Conservation (phyloP, 2,329 filamentous ascomycete genomes). For the Ceratocystis cacaofunesta region DNA sequence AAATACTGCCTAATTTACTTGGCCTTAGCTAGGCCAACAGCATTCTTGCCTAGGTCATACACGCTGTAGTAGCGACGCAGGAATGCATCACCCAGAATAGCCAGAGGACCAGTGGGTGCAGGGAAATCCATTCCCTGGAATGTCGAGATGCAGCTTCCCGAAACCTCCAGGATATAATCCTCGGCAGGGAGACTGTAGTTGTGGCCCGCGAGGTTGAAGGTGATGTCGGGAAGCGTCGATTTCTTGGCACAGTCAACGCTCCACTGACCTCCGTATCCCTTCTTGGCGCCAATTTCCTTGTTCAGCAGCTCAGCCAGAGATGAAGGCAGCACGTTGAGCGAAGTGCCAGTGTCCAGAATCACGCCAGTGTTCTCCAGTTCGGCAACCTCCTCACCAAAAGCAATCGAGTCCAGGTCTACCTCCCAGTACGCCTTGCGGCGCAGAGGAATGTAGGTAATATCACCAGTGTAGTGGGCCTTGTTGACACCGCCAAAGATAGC, state of each 20-base stretch:
- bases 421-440: constrained; percentile 99
- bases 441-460: constrained; percentile 84
- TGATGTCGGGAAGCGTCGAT: constrained; percentile 71
- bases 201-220: constrained; percentile 77
- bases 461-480: constrained; percentile 63
- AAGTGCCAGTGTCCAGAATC: constrained; percentile 96
- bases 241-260: constrained; percentile 78
- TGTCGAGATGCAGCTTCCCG: constrained; percentile 89
- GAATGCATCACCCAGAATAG: constrained; percentile 83
- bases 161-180: constrained; percentile 93
- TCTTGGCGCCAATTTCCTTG: constrained; percentile 95
- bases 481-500: constrained; percentile 83
- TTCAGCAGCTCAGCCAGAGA: constrained; percentile 92
- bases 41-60: constrained; percentile 81
- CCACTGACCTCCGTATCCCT: constrained; percentile 95
- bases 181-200: constrained; percentile 80
- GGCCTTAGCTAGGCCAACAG: constrained; percentile 77
- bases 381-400: constrained; percentile 70
- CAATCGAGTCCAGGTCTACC: constrained; percentile 86
- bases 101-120: constrained; percentile 74
- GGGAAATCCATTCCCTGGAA: constrained; percentile 96
- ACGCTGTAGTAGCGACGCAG: constrained; percentile 84
- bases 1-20: constrained; percentile 34
- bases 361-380: constrained; percentile 89
- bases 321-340: constrained; percentile 84